phyloP scores from a whole-genome alignment of 176 grass and related monocot species.

The Tillandsia leiboldiana region DNA sequence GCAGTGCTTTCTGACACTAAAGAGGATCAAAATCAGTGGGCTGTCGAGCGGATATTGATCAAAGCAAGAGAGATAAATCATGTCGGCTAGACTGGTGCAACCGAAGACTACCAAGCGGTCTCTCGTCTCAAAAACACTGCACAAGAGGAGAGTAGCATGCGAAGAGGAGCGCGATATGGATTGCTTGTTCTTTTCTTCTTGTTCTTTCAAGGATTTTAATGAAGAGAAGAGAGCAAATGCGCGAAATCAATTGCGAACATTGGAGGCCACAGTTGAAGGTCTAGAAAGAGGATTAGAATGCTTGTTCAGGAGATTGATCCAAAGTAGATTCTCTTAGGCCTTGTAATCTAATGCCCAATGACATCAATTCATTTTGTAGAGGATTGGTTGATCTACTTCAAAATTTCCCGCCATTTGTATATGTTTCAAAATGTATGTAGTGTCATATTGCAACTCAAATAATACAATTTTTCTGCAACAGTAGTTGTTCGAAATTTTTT shows the following conservation, averaged over 20 bases:
- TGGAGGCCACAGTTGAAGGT: conserved; percentile 3
- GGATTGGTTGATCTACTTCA: neutral
- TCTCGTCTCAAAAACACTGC: conserved; percentile 5
- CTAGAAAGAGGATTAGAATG: conserved; percentile 8
- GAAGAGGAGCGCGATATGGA: neutral
- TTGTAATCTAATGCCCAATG: neutral
- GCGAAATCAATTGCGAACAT: conserved; percentile 1
- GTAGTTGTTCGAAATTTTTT: too few relatives aligned
- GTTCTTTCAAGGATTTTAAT: neutral
- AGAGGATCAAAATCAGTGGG: neutral
- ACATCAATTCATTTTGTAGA: neutral
- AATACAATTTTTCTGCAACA: too few relatives aligned
- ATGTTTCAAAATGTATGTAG: too few relatives aligned
- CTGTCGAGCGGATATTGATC: neutral
- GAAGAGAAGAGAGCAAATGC: neutral
- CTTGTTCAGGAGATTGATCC: conserved; percentile 10
- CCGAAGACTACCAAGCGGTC: conserved; percentile 1
- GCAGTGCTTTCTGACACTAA: neutral
- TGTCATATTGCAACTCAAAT: too few relatives aligned
- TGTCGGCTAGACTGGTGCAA: neutral
- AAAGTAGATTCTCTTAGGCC: neutral
- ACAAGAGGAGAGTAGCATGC: conserved; percentile 3
- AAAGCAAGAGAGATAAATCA: conserved; percentile 9
- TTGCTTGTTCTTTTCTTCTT: neutral
- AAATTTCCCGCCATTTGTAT: neutral